These are phyloP conservation scores for Coemansia sp. DNA, from an alignment of 192 early-diverging fungal species.

Conservation along the genomic window DNA sequence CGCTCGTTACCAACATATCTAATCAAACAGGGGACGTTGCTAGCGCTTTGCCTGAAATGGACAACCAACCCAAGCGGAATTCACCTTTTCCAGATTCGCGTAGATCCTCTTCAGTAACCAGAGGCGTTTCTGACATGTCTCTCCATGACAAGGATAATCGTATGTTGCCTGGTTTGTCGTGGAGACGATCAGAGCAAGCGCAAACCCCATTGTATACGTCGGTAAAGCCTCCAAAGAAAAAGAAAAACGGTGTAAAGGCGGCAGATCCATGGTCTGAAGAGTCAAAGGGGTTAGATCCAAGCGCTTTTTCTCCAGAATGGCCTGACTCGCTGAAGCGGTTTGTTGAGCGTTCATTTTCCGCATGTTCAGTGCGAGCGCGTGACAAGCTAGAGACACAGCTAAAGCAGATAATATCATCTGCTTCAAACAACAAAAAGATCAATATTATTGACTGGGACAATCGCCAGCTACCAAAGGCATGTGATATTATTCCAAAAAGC, in stretches of 20 bases:
- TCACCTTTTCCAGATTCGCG: slow-evolving; percentile 12
- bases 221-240: slow-evolving; percentile 38
- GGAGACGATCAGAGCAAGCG: slow-evolving; percentile 10
- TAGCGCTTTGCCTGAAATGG: not conserved
- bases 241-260: slow-evolving; percentile 8
- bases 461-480: slow-evolving; percentile 48
- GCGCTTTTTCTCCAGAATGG: slow-evolving; percentile 20
- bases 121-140: slow-evolving; percentile 30
- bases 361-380: slow-evolving; percentile 21
- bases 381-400: slow-evolving; percentile 40
- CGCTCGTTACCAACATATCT: not conserved
- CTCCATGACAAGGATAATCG: not conserved
- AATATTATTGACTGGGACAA: slow-evolving; percentile 36
- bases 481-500: slow-evolving; percentile 11
- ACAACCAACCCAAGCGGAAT: not conserved
- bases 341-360: slow-evolving; percentile 53
- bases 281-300: not conserved
- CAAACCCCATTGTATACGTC: slow-evolving; percentile 37
- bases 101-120: slow-evolving; percentile 38
- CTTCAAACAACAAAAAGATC: slow-evolving; percentile 47
- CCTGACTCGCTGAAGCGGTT: slow-evolving; percentile 33
- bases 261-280: not conserved
- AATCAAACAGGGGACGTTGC: not conserved
- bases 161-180: slow-evolving; percentile 7
- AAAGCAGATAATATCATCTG: slow-evolving; percentile 47